A percentile compares a stretch with the other conserved stretches of the same genome.
phyloP scores from a whole-genome alignment of 1,139 yeast species.

The Taphrina betulina region DNA sequence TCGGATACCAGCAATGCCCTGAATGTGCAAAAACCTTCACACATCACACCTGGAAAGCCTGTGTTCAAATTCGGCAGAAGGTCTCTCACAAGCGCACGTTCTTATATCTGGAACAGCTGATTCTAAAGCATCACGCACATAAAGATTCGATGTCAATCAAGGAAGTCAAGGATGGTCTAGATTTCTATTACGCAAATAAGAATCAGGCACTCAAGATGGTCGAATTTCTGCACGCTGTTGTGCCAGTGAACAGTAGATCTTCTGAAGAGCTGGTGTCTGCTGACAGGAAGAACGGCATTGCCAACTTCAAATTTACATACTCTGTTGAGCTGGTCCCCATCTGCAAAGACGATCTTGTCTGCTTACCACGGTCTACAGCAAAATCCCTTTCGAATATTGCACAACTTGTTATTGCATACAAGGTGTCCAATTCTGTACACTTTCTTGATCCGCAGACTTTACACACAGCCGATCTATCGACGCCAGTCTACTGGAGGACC shows the following conservation, averaged over 20 bases:
- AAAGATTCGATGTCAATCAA: constrained; percentile 89
- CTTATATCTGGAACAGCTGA: constrained; percentile 88
- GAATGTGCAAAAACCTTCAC: constrained; percentile 98
- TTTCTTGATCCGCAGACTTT: constrained; percentile 81
- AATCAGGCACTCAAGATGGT: constrained; percentile 93
- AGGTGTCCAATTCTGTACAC: constrained; percentile 75
- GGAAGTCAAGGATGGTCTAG: constrained; percentile 91
- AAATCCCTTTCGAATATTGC: constrained; percentile 74
- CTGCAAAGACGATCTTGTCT: constrained; percentile 93
- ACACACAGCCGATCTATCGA: constrained; percentile 73
- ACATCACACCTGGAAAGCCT: constrained; percentile 95
- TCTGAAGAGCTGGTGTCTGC: constrained; percentile 89
- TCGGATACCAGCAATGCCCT: constrained; percentile 94
- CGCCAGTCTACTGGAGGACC: constrained; percentile 80
- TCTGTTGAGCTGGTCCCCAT: constrained; percentile 96
- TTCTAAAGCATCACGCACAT: constrained; percentile 90
- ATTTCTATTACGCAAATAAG: constrained; percentile 83
- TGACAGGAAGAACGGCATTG: constrained; percentile 88
- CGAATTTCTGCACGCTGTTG: constrained; percentile 81
- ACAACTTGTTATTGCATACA: constrained; percentile 79
- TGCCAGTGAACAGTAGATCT: constrained; percentile 80
- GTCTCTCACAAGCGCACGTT: constrained; percentile 96
- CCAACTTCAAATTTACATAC: constrained; percentile 83
- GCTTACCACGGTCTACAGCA: constrained; percentile 82
- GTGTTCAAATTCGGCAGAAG: constrained; percentile 95